phyloP scores from a whole-genome alignment of 2,329 filamentous ascomycete genomes.

The Neofusicoccum laricinum region DNA sequence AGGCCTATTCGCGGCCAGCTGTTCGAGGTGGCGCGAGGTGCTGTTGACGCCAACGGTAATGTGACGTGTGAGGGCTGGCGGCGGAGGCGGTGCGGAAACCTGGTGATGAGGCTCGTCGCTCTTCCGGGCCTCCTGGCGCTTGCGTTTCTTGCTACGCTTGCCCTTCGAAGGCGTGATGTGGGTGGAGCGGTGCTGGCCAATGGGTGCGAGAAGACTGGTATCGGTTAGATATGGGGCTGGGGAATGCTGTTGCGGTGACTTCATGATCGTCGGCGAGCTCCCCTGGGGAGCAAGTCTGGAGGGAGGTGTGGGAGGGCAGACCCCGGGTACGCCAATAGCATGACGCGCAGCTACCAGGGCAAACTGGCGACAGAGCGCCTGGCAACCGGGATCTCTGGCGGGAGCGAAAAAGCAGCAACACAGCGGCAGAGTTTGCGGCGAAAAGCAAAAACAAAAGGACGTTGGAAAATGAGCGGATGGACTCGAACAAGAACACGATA shows the following conservation, averaged over 20 bases:
- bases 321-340: conserved; percentile 1
- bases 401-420: conserved; percentile 1
- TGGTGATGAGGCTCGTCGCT: conserved; percentile 12
- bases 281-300: conserved; percentile 2
- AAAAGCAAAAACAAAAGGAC: neutral
- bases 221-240: neutral
- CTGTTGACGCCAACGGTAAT: conserved; percentile 64
- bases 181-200: conserved; percentile 59
- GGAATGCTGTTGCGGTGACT: conserved; percentile 13
- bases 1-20: conserved; percentile 22
- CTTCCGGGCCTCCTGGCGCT: conserved; percentile 36
- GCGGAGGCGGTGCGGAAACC: conserved; percentile 36
- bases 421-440: neutral
- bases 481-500: neutral
- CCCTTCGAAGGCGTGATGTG: conserved; percentile 60
- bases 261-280: neutral
- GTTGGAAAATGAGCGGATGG: neutral
- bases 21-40: conserved; percentile 60
- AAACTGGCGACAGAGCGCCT: neutral
- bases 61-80: conserved; percentile 49
- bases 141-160: conserved; percentile 56
- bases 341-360: neutral
- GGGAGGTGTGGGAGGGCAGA: neutral
- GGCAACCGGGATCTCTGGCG: neutral
- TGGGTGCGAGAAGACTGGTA: conserved; percentile 58